A percentile compares a stretch with the other conserved stretches of the same genome.
phyloP scores from a whole-genome alignment of 768 basidiomycete genomes.

The Tulasnella sp. region DNA sequence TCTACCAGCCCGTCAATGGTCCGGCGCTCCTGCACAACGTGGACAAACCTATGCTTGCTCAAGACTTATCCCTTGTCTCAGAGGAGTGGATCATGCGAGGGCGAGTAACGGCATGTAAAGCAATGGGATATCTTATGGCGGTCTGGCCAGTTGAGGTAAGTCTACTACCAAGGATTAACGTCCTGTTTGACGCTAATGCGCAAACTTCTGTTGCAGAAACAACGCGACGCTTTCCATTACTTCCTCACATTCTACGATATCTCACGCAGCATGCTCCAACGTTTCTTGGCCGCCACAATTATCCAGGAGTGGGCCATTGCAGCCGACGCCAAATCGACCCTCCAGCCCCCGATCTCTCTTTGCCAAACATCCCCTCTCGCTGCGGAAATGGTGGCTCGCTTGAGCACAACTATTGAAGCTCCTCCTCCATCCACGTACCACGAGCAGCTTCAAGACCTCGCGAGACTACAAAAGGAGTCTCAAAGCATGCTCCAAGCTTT shows the following conservation, averaged over 20 bases:
- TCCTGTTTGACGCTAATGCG: not conserved
- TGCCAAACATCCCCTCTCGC: conserved; percentile 58
- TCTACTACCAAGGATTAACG: not conserved
- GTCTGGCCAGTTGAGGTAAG: conserved; percentile 63
- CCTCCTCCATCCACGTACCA: conserved; percentile 75
- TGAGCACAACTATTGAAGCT: conserved; percentile 68
- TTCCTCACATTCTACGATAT: conserved; percentile 75
- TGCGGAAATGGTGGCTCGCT: conserved; percentile 61
- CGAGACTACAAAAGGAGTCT: conserved; percentile 76
- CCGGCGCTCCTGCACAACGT: conserved; percentile 69
- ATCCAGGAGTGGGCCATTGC: conserved; percentile 87
- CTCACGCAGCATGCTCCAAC: conserved; percentile 88
- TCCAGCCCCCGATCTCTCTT: conserved; percentile 35
- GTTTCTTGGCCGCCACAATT: conserved; percentile 77
- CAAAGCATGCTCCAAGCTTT: conserved; percentile 77
- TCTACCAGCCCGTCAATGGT: conserved; percentile 62
- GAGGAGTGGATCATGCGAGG: conserved; percentile 74
- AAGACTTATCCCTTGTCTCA: conserved; percentile 80
- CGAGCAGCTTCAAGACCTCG: conserved; percentile 81
- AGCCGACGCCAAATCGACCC: conserved; percentile 34
- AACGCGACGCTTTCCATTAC: conserved; percentile 64
- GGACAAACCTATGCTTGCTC: conserved; percentile 90
- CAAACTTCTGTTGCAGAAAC: conserved; percentile 32
- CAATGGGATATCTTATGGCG: conserved; percentile 64
- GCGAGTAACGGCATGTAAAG: conserved; percentile 70